A percentile compares a stretch with the other conserved stretches of the same genome.
phyloP scores from a whole-genome alignment of 2,329 filamentous ascomycete genomes.

The Colletotrichum somersetense region DNA sequence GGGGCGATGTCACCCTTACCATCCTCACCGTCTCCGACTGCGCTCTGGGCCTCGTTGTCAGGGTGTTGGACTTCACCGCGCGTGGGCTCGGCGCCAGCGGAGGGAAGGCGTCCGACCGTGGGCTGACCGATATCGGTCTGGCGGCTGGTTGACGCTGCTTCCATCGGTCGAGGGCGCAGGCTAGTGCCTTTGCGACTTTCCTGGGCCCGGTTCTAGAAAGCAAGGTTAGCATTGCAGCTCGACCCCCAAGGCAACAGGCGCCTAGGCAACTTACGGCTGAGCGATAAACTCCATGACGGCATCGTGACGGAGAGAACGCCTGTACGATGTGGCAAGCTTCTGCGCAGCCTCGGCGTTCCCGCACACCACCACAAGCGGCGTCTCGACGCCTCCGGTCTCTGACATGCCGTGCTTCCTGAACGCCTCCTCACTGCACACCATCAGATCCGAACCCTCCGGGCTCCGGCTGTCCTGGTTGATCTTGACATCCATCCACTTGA shows the following conservation, averaged over 20 bases:
- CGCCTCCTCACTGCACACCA: conserved; percentile 48
- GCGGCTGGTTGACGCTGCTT: conserved; percentile 21
- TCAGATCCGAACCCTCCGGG: conserved; percentile 43
- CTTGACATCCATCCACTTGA: conserved; percentile 53
- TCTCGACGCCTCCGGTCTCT: conserved; percentile 41
- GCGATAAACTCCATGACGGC: conserved; percentile 44
- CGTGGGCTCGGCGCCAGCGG: not conserved
- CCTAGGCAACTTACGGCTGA: conserved; percentile 41
- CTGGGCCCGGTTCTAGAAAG: conserved; percentile 37
- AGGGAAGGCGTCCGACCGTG: conserved; percentile 17
- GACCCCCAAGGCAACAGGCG: not conserved
- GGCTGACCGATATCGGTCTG: conserved; percentile 12
- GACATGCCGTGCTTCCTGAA: conserved; percentile 37
- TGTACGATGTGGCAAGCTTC: conserved; percentile 37
- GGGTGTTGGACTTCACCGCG: conserved; percentile 5
- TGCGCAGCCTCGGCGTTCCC: conserved; percentile 41
- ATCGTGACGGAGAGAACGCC: conserved; percentile 17
- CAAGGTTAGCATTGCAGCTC: not conserved
- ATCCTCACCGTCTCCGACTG: conserved; percentile 35
- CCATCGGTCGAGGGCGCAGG: conserved; percentile 40
- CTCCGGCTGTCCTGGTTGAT: conserved; percentile 37
- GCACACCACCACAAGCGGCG: conserved; percentile 42
- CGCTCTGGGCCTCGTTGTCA: conserved; percentile 11
- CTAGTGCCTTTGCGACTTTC: conserved; percentile 43
- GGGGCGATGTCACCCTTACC: conserved; percentile 6